A percentile compares a stretch with the other conserved stretches of the same genome.
phyloP scores from a whole-genome alignment of 441 rosid genomes.

The Corymbia calophylla region DNA sequence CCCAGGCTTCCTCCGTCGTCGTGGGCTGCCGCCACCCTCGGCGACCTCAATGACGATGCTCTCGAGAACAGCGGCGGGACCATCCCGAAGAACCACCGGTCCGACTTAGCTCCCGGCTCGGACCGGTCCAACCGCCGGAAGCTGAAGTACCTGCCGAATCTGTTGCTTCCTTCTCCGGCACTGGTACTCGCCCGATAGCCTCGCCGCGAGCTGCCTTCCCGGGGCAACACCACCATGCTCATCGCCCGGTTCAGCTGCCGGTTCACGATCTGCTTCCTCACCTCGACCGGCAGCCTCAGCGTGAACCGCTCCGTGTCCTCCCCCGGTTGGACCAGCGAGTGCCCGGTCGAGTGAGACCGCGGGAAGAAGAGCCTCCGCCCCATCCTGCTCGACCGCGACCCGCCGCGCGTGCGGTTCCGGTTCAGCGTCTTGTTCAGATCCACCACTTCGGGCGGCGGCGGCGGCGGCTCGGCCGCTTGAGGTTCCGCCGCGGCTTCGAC shows the following conservation, averaged over 20 bases:
- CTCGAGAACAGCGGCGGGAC: not conserved
- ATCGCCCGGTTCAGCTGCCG: not conserved
- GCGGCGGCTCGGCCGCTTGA: not conserved
- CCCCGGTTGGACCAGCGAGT: not conserved
- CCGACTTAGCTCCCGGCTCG: not conserved
- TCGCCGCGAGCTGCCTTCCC: not conserved
- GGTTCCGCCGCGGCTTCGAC: not conserved
- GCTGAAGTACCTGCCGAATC: not conserved
- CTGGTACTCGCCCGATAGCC: not conserved
- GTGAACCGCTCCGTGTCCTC: slow-evolving; percentile 6
- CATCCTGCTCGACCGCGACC: not conserved
- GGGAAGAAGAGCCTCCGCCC: not conserved
- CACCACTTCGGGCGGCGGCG: not conserved
- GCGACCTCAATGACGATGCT: not conserved
- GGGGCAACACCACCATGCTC: slow-evolving; percentile 7
- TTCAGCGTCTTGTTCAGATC: not conserved
- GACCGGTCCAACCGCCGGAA: not conserved
- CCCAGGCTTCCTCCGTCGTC: not conserved
- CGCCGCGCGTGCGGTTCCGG: not conserved
- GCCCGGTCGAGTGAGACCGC: slow-evolving; percentile 13
- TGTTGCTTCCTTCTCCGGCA: not conserved
- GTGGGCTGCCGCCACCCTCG: not conserved
- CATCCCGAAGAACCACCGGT: not conserved
- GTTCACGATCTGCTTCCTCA: slow-evolving; percentile 1
- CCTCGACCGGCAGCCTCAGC: slow-evolving; percentile 1